Conservation (phyloP, 805 yeast species). For the Yamadazyma scolyti region DNA sequence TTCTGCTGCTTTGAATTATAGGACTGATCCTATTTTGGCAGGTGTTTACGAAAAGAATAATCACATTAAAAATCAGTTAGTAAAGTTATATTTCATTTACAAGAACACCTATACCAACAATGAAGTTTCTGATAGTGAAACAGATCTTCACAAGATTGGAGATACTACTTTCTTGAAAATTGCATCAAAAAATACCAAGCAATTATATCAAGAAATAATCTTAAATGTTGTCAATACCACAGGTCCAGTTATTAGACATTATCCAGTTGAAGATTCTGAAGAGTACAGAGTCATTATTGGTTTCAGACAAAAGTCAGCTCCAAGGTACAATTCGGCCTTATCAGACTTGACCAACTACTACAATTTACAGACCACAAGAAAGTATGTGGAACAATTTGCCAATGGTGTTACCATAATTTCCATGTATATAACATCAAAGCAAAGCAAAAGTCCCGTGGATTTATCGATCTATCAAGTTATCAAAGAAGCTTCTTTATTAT, state of each 20-base stretch:
- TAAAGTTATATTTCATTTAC: constrained; percentile 80
- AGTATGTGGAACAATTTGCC: constrained; percentile 90
- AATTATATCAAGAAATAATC: constrained; percentile 70
- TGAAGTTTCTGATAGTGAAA: constrained; percentile 18
- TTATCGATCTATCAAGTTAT: constrained; percentile 83
- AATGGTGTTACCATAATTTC: constrained; percentile 86
- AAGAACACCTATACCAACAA: constrained; percentile 42
- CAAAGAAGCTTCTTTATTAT: constrained; percentile 89
- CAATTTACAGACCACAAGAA: constrained; percentile 77
- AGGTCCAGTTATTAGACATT: constrained; percentile 91
- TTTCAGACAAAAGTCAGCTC: constrained; percentile 76
- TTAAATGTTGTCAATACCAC: constrained; percentile 65
- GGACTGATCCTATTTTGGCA: constrained; percentile 42
- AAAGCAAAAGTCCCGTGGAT: constrained; percentile 54
- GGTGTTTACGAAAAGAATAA: constrained; percentile 31
- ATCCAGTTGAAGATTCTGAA: constrained; percentile 70
- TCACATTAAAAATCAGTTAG: constrained; percentile 42
- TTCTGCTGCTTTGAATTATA: constrained; percentile 56
- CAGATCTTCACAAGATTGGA: constrained; percentile 64
- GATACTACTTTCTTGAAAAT: constrained; percentile 75
- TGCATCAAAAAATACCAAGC: constrained; percentile 76
- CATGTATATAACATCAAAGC: constrained; percentile 68
- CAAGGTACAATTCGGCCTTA: constrained; percentile 83
- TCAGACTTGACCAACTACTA: constrained; percentile 86
- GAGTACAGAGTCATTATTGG: constrained; percentile 90